These are phyloP conservation scores for Didymella pomorum DNA, from an alignment of 2,329 filamentous ascomycete genomes.

Conservation along the genomic window DNA sequence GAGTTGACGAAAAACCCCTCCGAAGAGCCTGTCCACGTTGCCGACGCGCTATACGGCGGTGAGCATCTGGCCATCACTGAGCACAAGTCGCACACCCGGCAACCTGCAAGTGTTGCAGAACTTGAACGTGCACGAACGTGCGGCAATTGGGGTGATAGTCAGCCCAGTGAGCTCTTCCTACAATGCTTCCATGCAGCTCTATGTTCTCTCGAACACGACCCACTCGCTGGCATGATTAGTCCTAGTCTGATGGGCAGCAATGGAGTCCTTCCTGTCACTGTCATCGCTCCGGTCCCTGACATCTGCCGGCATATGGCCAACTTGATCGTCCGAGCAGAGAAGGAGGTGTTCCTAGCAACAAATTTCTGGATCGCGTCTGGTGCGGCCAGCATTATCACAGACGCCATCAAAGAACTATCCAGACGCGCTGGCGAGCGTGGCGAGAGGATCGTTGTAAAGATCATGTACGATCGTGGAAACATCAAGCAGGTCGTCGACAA, in stretches of 20 bases:
- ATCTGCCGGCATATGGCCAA: slow-evolving; percentile 77
- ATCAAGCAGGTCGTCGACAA: slow-evolving; percentile 70
- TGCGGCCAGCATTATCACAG: slow-evolving; percentile 71
- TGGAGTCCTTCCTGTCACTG: slow-evolving; percentile 72
- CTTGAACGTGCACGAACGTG: slow-evolving; percentile 65
- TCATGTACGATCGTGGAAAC: slow-evolving; percentile 78
- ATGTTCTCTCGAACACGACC: slow-evolving; percentile 62
- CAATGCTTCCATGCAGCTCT: slow-evolving; percentile 72
- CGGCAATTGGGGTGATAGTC: slow-evolving; percentile 70
- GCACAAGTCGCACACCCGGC: slow-evolving; percentile 26
- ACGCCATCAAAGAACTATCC: slow-evolving; percentile 74
- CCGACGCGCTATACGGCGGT: slow-evolving; percentile 63
- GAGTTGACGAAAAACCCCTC: slow-evolving; percentile 62
- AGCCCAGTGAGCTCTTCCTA: slow-evolving; percentile 73
- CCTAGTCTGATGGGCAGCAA: slow-evolving; percentile 67
- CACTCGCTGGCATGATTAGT: slow-evolving; percentile 62
- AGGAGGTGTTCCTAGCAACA: slow-evolving; percentile 76
- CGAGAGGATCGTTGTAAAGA: slow-evolving; percentile 69
- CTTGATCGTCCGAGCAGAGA: slow-evolving; percentile 74
- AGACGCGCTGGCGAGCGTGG: slow-evolving; percentile 67
- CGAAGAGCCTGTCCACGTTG: slow-evolving; percentile 62
- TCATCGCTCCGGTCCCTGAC: slow-evolving; percentile 74
- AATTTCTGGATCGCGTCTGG: slow-evolving; percentile 78
- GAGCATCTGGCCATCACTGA: slow-evolving; percentile 40
- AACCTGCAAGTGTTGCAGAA: slow-evolving; percentile 48